Conservation (phyloP, 768 basidiomycete species). For the Tubosaeta sp. region DNA sequence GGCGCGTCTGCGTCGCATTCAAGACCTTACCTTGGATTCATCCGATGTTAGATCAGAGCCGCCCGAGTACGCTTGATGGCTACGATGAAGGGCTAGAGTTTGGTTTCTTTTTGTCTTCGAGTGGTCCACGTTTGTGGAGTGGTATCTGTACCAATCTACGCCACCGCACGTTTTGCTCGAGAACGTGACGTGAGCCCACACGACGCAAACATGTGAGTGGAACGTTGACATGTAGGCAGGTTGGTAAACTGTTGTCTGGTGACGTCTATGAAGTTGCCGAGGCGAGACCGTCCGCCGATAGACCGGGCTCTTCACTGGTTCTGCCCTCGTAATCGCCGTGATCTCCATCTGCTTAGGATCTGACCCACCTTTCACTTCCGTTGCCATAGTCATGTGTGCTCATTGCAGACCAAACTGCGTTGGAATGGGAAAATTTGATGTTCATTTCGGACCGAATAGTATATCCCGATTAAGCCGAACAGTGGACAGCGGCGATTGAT, state of each 20-base stretch:
- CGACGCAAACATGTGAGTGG: background rate
- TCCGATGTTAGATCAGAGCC: background rate
- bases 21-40: background rate
- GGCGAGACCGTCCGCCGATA: too few relatives aligned
- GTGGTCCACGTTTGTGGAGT: too few relatives aligned
- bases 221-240: background rate
- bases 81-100: background rate
- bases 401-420: background rate
- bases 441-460: background rate
- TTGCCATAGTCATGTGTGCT: background rate
- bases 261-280: too few relatives aligned
- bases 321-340: conserved; percentile 23
- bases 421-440: background rate
- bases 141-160: too few relatives aligned
- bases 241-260: too few relatives aligned
- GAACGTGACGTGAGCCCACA: too few relatives aligned
- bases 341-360: conserved; percentile 15
- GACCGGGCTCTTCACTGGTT: background rate
- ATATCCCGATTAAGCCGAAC: background rate
- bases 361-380: conserved; percentile 12
- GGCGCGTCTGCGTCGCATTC: conserved; percentile 6
- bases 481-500: too few relatives aligned
- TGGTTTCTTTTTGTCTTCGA: too few relatives aligned
- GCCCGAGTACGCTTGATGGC: background rate
- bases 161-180: too few relatives aligned